Conservation (phyloP, 2,329 filamentous ascomycete genomes). For the Pyrenochaeta sp. region DNA sequence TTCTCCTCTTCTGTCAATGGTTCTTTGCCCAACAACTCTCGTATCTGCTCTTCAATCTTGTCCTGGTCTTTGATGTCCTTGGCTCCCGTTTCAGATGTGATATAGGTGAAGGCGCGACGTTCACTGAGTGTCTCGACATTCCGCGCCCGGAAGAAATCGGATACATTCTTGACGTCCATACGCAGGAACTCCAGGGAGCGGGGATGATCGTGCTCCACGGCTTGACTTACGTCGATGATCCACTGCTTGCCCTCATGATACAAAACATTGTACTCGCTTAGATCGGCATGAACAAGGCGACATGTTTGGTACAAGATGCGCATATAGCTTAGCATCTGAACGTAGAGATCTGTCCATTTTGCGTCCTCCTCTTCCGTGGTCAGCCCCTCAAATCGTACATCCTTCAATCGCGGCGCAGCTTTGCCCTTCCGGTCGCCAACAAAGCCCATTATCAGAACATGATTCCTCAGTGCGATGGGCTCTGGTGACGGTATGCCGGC, state of each 20-base stretch:
- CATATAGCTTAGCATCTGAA: constrained; percentile 88
- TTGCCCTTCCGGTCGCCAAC: constrained; percentile 86
- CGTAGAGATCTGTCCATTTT: constrained; percentile 80
- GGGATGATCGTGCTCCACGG: constrained; percentile 95
- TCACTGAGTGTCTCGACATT: constrained; percentile 84
- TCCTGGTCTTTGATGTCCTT: constrained; percentile 63
- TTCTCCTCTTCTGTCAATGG: constrained; percentile 60
- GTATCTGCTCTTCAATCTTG: constrained; percentile 68
- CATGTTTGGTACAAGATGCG: constrained; percentile 92
- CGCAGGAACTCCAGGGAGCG: constrained; percentile 90
- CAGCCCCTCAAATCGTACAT: constrained; percentile 76
- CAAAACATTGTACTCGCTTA: constrained; percentile 97
- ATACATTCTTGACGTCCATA: constrained; percentile 98
- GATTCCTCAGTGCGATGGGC: constrained; percentile 86
- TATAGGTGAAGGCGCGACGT: constrained; percentile 82
- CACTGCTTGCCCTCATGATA: constrained; percentile 85
- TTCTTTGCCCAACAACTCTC: constrained; percentile 70
- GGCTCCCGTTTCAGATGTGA: constrained; percentile 70
- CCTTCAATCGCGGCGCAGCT: constrained; percentile 86
- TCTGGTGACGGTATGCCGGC: constrained; percentile 91
- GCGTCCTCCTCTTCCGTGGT: constrained; percentile 64
- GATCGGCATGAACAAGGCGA: constrained; percentile 89
- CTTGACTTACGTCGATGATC: constrained; percentile 97
- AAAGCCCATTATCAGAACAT: constrained; percentile 95
- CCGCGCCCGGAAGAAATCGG: constrained; percentile 88